These are phyloP conservation scores for Dicorynia guianensis DNA, from an alignment of 306 rosid genomes.

Conservation along the genomic window DNA sequence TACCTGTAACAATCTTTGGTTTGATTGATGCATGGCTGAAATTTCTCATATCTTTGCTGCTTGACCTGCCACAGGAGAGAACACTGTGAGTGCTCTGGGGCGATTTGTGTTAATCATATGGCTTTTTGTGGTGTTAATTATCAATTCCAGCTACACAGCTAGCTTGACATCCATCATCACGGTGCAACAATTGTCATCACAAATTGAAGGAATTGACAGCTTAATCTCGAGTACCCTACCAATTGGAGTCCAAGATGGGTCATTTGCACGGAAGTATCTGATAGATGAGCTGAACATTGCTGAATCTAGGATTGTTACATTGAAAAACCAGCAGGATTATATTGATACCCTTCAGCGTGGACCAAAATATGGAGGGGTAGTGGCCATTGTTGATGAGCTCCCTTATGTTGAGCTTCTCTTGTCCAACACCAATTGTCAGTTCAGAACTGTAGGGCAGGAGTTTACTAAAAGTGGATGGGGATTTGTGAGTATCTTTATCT, in stretches of 20 bases:
- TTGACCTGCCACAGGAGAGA: conserved; percentile 66
- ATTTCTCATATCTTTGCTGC: conserved; percentile 36
- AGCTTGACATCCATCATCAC: conserved; percentile 94
- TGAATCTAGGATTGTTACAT: conserved; percentile 62
- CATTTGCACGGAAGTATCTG: conserved; percentile 69
- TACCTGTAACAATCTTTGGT: background rate
- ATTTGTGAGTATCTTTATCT: conserved; percentile 67
- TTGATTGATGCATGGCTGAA: conserved; percentile 7
- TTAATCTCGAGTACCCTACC: conserved; percentile 65
- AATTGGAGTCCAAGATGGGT: conserved; percentile 86
- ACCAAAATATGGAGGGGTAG: conserved; percentile 74
- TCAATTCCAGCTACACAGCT: conserved; percentile 94
- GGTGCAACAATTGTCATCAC: conserved; percentile 72
- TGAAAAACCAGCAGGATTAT: conserved; percentile 64
- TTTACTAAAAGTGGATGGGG: conserved; percentile 95
- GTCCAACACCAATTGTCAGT: conserved; percentile 57
- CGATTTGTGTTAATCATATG: conserved; percentile 82
- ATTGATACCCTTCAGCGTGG: conserved; percentile 63
- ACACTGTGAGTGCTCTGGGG: conserved; percentile 79
- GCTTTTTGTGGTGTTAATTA: conserved; percentile 89
- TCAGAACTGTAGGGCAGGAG: conserved; percentile 82
- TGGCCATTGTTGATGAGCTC: conserved; percentile 85
- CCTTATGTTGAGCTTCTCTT: conserved; percentile 78
- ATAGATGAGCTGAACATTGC: conserved; percentile 71
- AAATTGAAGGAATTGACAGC: conserved; percentile 80